These are phyloP conservation scores for Botryotinia convoluta DNA, from an alignment of 2,329 filamentous ascomycete genomes.

Conservation along the genomic window DNA sequence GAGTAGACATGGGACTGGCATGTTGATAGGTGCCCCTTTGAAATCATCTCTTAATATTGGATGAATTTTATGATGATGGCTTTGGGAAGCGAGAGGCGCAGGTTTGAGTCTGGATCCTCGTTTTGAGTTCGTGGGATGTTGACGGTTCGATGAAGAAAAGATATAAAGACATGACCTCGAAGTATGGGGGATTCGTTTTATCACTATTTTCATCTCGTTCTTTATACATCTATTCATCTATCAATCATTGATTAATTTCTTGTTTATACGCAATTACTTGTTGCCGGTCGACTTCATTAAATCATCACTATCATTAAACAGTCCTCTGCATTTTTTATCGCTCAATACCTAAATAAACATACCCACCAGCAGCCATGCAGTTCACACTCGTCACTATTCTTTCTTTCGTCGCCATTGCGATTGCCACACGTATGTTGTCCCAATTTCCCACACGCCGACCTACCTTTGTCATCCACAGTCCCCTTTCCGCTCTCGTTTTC, in stretches of 20 bases:
- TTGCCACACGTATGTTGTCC: slow-evolving; percentile 32
- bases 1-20: not conserved
- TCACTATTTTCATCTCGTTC: slow-evolving; percentile 16
- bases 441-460: not conserved
- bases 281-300: slow-evolving; percentile 36
- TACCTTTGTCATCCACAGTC: not conserved
- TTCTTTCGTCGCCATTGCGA: slow-evolving; percentile 33
- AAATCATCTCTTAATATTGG: not conserved
- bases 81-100: not conserved
- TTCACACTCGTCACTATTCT: slow-evolving; percentile 34
- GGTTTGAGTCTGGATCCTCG: not conserved
- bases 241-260: not conserved
- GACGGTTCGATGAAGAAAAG: not conserved
- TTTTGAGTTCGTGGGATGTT: not conserved
- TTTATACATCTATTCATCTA: slow-evolving; percentile 15
- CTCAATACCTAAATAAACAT: slow-evolving; percentile 15
- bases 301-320: not conserved
- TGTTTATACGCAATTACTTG: slow-evolving; percentile 23
- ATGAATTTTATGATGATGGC: not conserved
- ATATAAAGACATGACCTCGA: not conserved
- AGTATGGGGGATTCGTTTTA: not conserved
- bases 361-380: slow-evolving; percentile 33
- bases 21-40: not conserved
- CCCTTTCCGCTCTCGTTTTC: not conserved
- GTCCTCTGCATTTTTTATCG: slow-evolving; percentile 13